Base-by-base conservation (phyloP, 2,329 filamentous ascomycete genomes). In the Beauveria varroae region DNA sequence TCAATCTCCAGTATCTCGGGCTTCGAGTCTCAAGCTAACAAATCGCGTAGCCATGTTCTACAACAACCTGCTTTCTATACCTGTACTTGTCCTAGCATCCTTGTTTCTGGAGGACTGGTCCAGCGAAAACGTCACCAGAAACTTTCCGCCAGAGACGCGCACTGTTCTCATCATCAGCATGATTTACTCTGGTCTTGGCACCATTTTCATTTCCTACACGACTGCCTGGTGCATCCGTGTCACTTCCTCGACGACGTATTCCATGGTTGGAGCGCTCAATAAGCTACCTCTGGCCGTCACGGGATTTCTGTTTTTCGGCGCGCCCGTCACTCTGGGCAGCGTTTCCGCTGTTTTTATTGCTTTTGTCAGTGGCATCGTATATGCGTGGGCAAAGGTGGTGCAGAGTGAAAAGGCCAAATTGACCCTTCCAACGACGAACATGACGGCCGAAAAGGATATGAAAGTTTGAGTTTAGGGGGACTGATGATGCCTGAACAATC, bases 161-260 rank as follows among this genome's bases (percentile, higher is more conserved):
- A 95, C 91, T 75, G 84, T 81, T 68, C 86, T 97, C 68, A 83
- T 96, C 67, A 78, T 89, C 63, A 90, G 93, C 71, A 97, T 98
- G 90, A 79, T 98, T 70, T 89, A 98, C 76, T 97, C 95, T 5
- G 95, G 95, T 63, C 81, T 97, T 59, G 93, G 87, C 41, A 90
- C 93, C 56, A 93, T 98, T 71, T 96, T 97, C 78, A 99, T 99
- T 75, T 98, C 93, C n/a, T 99, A 99, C 83, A 96, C 92, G 72
- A 97, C 93, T 18, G 95, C 95, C 43, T 99, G 95, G 95, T 98
- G 95, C 73, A 96, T 99, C 65, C 93, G 95, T 67, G 90, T 96
- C 66, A 98, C 95, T 8, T 96, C 93, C 0, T 97, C 93, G 20
- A 99, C 95, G 9, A 99, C 95, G 2, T 99, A 98, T 81, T 96